These are phyloP conservation scores for Entophlyctis helioformis DNA, from an alignment of 192 early-diverging fungal species.

Conservation along the genomic window DNA sequence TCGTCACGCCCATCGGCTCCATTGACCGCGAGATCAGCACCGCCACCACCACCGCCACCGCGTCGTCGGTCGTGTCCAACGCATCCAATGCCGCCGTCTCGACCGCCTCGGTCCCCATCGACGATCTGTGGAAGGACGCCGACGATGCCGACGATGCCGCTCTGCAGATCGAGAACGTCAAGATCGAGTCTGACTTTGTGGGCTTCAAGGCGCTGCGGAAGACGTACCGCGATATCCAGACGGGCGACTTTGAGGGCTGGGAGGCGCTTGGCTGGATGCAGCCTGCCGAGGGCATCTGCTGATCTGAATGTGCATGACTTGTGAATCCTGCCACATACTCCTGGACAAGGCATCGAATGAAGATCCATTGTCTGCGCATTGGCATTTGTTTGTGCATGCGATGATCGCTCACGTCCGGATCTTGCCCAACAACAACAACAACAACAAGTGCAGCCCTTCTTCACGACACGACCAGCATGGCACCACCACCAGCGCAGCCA, in stretches of 20 bases:
- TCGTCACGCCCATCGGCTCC: conserved; percentile 58
- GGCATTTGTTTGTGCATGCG: too few species aligned
- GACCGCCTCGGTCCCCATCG: not conserved
- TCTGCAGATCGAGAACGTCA: conserved; percentile 27
- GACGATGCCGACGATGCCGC: conserved; percentile 28
- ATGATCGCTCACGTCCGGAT: too few species aligned
- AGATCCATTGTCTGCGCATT: too few species aligned
- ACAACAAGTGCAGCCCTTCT: too few species aligned
- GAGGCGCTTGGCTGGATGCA: conserved; percentile 58
- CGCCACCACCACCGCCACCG: conserved; percentile 1
- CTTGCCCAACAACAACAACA: too few species aligned
- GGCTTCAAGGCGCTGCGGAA: conserved; percentile 44
- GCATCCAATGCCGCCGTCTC: not conserved
- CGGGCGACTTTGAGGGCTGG: conserved; percentile 42
- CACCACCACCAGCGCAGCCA: too few species aligned
- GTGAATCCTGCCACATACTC: too few species aligned
- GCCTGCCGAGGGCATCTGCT: conserved; percentile 57
- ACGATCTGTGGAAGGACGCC: conserved; percentile 15
- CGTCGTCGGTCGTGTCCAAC: not conserved
- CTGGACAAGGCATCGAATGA: too few species aligned
- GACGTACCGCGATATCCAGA: conserved; percentile 52
- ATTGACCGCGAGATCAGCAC: conserved; percentile 39
- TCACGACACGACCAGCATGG: too few species aligned
- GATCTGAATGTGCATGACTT: too few species aligned
- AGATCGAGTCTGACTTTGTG: conserved; percentile 25